phyloP scores from a whole-genome alignment of 257 asterid species.

The Rhazya stricta region DNA sequence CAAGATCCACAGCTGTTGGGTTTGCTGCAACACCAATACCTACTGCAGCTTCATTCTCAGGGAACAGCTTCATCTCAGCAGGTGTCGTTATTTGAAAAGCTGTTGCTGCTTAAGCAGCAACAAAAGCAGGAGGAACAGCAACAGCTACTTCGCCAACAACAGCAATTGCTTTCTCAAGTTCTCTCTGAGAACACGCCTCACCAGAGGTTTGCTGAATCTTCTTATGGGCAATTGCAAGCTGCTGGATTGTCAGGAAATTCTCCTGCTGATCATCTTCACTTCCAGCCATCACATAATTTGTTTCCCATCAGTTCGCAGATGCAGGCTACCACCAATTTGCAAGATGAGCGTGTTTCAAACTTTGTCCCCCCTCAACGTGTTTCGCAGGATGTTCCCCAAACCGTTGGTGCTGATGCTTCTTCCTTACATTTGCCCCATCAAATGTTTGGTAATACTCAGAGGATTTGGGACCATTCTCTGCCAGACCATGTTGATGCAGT shows the following conservation, averaged over 20 bases:
- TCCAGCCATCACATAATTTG: slow-evolving; percentile 49
- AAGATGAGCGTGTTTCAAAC: slow-evolving; percentile 38
- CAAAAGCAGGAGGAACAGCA: slow-evolving; percentile 72
- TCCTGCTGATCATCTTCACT: slow-evolving; percentile 40
- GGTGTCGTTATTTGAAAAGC: slow-evolving; percentile 54
- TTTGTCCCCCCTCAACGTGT: slow-evolving; percentile 35
- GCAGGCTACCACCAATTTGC: slow-evolving; percentile 35
- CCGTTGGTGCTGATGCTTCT: slow-evolving; percentile 39
- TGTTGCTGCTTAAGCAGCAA: slow-evolving; percentile 69
- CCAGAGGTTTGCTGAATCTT: slow-evolving; percentile 46
- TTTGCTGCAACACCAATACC: slow-evolving; percentile 82
- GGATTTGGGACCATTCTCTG: slow-evolving; percentile 34
- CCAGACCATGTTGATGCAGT: slow-evolving; percentile 38
- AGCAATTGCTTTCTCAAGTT: slow-evolving; percentile 68
- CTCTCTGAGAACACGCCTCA: slow-evolving; percentile 56
- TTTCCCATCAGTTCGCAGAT: slow-evolving; percentile 43
- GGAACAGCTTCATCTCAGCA: slow-evolving; percentile 63
- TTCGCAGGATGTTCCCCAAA: slow-evolving; percentile 43
- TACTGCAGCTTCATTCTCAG: slow-evolving; percentile 67
- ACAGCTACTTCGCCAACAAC: slow-evolving; percentile 68
- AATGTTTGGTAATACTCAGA: slow-evolving; percentile 32
- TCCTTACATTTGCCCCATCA: slow-evolving; percentile 51
- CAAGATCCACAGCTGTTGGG: slow-evolving; percentile 78
- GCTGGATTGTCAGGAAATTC: slow-evolving; percentile 49
- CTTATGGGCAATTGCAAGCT: slow-evolving; percentile 47